phyloP scores from a whole-genome alignment of 768 basidiomycete species.

The Rhodocollybia butyracea region DNA sequence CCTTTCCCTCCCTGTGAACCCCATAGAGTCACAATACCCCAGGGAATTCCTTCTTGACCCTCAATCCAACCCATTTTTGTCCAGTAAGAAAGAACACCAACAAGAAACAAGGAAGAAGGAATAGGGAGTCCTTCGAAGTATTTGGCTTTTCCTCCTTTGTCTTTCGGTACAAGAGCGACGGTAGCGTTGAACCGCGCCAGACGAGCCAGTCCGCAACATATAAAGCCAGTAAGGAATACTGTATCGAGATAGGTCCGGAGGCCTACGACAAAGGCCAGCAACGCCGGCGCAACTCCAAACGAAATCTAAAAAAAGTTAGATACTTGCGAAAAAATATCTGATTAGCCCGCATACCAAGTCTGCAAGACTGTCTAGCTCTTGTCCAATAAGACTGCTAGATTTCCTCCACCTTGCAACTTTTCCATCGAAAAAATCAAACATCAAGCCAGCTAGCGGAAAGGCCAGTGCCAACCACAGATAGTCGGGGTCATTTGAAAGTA shows the following conservation, averaged over 20 bases:
- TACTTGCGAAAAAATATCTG: constrained; percentile 4
- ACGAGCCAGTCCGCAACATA: constrained; percentile 94
- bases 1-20: constrained; percentile 69
- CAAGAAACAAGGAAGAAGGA: constrained; percentile 82
- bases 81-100: constrained; percentile 79
- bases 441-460: constrained; percentile 88
- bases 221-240: constrained; percentile 81
- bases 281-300: constrained; percentile 96
- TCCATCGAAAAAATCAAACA: constrained; percentile 98
- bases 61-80: constrained; percentile 81
- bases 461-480: constrained; percentile 85
- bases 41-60: constrained; percentile 71
- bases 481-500: constrained; percentile 72
- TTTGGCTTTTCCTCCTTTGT: constrained; percentile 78
- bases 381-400: constrained; percentile 91
- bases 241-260: constrained; percentile 91
- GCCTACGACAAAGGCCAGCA: constrained; percentile 88
- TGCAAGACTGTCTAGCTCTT: constrained; percentile 95
- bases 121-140: constrained; percentile 99
- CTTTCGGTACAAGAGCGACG: constrained; percentile 90
- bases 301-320: constrained; percentile 63
- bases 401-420: constrained; percentile 98
- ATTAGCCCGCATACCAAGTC: constrained; percentile 66
- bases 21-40: constrained; percentile 73
- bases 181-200: constrained; percentile 99